Conservation (phyloP, 2,329 filamentous ascomycete genomes). For the Aspergillus sp. region DNA sequence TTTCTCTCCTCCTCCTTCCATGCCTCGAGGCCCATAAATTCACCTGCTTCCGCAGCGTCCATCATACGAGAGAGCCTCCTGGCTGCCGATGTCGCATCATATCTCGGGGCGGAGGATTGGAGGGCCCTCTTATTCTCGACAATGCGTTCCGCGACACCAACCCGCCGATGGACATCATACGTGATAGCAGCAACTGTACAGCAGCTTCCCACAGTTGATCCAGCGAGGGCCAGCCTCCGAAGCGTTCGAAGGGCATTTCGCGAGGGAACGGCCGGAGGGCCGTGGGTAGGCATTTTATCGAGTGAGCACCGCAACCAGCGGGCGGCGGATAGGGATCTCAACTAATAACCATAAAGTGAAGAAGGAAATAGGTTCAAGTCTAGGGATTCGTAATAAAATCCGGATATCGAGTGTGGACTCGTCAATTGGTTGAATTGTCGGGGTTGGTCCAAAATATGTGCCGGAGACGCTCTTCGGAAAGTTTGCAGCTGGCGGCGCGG, state of each 20-base stretch:
- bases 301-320: conserved; percentile 26
- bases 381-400: background rate
- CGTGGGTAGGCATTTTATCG: conserved; percentile 30
- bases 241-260: conserved; percentile 45
- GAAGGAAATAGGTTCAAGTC: background rate
- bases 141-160: conserved; percentile 42
- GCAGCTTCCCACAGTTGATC: conserved; percentile 40
- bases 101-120: conserved; percentile 42
- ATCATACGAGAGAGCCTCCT: conserved; percentile 41
- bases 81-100: conserved; percentile 40
- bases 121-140: conserved; percentile 45
- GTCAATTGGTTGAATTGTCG: conserved; percentile 4
- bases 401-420: background rate
- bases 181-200: conserved; percentile 43
- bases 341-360: conserved; percentile 16
- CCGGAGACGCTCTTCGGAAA: conserved; percentile 16
- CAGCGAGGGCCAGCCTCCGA: conserved; percentile 35
- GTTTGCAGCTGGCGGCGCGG: conserved; percentile 15
- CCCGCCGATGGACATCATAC: conserved; percentile 43
- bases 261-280: conserved; percentile 39
- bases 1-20: conserved; percentile 29
- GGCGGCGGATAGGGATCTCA: conserved; percentile 14
- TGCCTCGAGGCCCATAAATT: conserved; percentile 41
- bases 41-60: conserved; percentile 45
- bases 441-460: background rate